These are phyloP conservation scores for Solanum hybrid DNA, from an alignment of 305 asterid species.

Conservation along the genomic window DNA sequence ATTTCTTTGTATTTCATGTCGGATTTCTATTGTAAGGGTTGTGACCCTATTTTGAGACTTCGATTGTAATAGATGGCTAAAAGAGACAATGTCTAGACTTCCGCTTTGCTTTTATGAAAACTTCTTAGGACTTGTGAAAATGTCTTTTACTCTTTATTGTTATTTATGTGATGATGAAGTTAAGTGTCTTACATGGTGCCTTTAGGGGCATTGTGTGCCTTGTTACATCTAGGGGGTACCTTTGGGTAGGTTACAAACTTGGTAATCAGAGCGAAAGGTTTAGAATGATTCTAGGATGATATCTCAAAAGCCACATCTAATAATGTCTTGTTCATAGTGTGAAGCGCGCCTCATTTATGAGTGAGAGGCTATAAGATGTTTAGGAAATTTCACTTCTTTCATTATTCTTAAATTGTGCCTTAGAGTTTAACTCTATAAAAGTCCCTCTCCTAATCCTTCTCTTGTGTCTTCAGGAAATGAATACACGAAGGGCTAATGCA, in stretches of 20 bases:
- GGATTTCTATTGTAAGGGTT: neutral
- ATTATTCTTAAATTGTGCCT: neutral
- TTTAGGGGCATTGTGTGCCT: neutral
- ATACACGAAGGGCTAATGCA: neutral
- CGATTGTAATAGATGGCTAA: neutral
- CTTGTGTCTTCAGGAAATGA: neutral
- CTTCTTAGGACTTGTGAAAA: neutral
- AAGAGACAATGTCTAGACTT: neutral
- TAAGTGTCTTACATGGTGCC: neutral
- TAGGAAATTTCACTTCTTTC: neutral
- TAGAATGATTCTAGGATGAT: neutral
- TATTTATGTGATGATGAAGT: neutral
- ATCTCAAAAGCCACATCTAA: neutral
- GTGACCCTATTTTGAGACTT: neutral
- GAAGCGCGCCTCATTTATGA: neutral
- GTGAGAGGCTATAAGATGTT: neutral
- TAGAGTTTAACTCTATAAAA: neutral
- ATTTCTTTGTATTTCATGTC: neutral
- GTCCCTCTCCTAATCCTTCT: neutral
- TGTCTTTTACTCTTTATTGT: neutral
- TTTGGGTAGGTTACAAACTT: neutral
- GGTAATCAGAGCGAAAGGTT: neutral
- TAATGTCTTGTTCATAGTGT: neutral
- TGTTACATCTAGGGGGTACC: neutral
- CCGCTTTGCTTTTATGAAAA: neutral